Base-by-base conservation (phyloP, 495 filamentous ascomycete species). In the Lasiosphaeriaceae sp. region DNA sequence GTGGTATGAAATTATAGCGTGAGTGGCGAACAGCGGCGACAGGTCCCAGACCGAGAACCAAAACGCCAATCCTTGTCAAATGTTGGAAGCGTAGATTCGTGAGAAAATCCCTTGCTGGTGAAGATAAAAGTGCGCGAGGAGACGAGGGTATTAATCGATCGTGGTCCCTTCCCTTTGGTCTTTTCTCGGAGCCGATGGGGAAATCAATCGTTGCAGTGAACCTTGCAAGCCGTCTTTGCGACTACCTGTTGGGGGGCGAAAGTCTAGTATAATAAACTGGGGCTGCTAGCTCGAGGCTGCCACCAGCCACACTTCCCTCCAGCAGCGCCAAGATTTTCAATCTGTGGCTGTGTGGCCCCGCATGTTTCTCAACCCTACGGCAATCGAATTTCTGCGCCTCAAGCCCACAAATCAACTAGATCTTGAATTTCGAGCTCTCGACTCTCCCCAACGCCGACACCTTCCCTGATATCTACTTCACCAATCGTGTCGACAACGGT, bases 401-500 rank as follows among this genome's bases (percentile, higher is more conserved):
- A 52, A 66, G 65, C 67, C 67, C 67, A 70, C 67, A 70, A 67
- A 70, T 68, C 67, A 58, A 54, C 54, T 60, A 56, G 63, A 56
- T 59, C 64, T 66, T 50, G 66, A 71, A 64, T 69, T 71, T 71
- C 65, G 68, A 67, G 60, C 63, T 65, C 59, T 55, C 59, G 65
- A 56, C 65, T 60, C 58, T 48, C 57, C 57, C 68, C 60, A 19
- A 29, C 62, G 55, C 61, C 69, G 66, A 69, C 70, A 71, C 70
- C 59, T 46, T 62, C 58, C 62, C 60, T 54, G 62, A 70, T 65
- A 73, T 74, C 26, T 31, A 71, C 73, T 70, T 71, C 75, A 67
- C 70, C 67, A 68, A 70, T 71, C 70, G 67, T 68, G 66, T 67
- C 68, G 62, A 66, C 65, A 76, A 61, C 63, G 63, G 61, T 52